Conservation (phyloP, 192 early-diverging fungal species). For the Chytriomyces confervae region DNA sequence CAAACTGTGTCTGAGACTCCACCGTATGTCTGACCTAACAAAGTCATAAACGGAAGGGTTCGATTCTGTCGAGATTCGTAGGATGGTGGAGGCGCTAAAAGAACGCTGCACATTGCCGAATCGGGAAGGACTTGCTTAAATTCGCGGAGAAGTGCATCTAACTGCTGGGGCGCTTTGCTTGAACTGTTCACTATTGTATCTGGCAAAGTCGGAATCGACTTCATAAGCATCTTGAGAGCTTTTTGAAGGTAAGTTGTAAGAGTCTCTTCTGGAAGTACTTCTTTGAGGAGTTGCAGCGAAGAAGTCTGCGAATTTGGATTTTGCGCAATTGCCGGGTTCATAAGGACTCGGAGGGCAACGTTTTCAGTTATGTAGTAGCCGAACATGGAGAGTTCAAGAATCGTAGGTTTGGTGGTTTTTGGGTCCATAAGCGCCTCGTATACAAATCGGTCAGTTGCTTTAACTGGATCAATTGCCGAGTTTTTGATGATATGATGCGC, state of each 20-base stretch:
- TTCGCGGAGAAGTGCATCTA: background rate
- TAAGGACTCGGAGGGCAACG: background rate
- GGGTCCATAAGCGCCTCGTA: constrained; percentile 3
- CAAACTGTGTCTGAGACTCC: constrained; percentile 23
- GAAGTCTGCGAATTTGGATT: background rate
- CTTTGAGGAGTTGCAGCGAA: constrained; percentile 11
- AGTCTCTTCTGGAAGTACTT: background rate
- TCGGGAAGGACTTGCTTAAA: constrained; percentile 1
- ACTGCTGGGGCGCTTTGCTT: constrained; percentile 1
- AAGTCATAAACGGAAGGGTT: constrained; percentile 26
- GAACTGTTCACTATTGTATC: background rate
- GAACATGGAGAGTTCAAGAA: background rate
- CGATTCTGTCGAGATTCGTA: background rate
- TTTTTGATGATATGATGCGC: background rate
- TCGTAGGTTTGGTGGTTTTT: background rate
- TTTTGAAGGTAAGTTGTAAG: background rate
- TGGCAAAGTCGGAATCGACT: constrained; percentile 1
- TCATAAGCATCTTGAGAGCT: background rate
- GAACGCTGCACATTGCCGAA: background rate
- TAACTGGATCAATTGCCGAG: background rate
- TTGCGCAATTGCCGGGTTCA: background rate
- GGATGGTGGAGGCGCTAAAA: constrained; percentile 20
- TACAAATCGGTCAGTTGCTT: constrained; percentile 13
- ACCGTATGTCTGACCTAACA: constrained; percentile 18
- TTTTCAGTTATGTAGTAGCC: constrained; percentile 11